phyloP scores from a whole-genome alignment of 164 flowering plant species.

The Cinnamomum chago region DNA sequence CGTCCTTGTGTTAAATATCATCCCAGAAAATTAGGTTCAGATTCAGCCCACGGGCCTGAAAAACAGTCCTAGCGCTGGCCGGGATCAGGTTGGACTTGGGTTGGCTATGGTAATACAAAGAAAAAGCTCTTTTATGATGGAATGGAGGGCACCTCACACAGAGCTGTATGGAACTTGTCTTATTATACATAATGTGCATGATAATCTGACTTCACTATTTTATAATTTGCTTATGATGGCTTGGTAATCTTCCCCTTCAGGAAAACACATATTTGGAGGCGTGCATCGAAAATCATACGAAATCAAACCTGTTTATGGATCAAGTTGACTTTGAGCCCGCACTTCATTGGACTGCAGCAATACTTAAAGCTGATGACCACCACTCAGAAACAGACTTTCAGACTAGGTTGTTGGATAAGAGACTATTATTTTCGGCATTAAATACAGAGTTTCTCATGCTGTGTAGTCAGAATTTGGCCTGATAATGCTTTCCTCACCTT shows the following conservation, averaged over 20 bases:
- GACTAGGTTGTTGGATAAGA: constrained; percentile 37
- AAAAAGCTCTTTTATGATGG: no score
- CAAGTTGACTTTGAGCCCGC: constrained; percentile 98
- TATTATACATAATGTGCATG: background rate
- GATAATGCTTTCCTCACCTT: background rate
- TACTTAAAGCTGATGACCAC: constrained; percentile 60
- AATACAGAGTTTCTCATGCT: background rate
- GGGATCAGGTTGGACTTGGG: no score
- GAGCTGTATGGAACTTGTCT: background rate
- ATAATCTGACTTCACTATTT: background rate
- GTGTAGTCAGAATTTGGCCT: background rate
- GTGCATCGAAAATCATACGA: constrained; percentile 95
- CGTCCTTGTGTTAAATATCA: no score
- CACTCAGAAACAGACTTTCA: constrained; percentile 24
- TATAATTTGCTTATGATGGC: background rate
- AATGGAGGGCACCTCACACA: no score
- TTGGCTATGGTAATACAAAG: no score
- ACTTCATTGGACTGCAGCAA: constrained; percentile 59
- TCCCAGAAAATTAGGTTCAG: no score
- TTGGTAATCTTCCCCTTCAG: constrained; percentile 32
- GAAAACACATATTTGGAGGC: constrained; percentile 88
- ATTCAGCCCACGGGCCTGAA: no score
- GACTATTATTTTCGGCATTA: constrained; percentile 4
- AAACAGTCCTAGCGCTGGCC: no score
- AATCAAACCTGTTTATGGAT: constrained; percentile 88